Conservation (phyloP, 495 filamentous ascomycete genomes). For the Lindgomyces ingoldianus region DNA sequence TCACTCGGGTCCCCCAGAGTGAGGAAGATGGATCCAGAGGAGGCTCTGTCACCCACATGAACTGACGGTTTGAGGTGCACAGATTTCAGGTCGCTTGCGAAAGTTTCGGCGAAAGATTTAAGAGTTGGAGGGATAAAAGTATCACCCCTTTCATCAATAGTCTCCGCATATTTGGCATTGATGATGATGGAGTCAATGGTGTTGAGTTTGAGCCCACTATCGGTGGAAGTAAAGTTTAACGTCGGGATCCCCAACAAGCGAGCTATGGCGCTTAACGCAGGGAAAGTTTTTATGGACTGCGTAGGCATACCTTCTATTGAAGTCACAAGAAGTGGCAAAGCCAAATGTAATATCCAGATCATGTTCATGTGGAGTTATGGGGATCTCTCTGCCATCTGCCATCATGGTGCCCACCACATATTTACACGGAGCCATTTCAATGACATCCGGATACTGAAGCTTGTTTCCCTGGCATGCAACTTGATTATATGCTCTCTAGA, state of each 20-base stretch:
- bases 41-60: constrained; percentile 21
- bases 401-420: no score
- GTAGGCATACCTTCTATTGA: neutral
- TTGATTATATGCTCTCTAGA: neutral
- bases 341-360: neutral
- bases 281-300: neutral
- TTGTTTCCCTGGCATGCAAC: no score
- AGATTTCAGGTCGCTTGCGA: constrained; percentile 46
- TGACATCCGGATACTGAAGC: no score
- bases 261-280: neutral
- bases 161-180: constrained; percentile 45
- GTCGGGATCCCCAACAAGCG: constrained; percentile 4
- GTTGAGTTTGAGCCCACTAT: neutral
- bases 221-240: neutral
- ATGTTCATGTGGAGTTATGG: no score
- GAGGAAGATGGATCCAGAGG: constrained; percentile 46
- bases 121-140: constrained; percentile 55
- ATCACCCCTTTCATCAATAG: constrained; percentile 47
- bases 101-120: constrained; percentile 48
- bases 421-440: no score
- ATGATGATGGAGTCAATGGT: constrained; percentile 42
- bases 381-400: no score
- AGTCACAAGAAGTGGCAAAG: neutral
- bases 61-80: constrained; percentile 41
- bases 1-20: constrained; percentile 48